Evolutionary conservation across 2,329 filamentous ascomycete species (phyloP).

Genomic region (Emydomyces testavorans): DNA sequence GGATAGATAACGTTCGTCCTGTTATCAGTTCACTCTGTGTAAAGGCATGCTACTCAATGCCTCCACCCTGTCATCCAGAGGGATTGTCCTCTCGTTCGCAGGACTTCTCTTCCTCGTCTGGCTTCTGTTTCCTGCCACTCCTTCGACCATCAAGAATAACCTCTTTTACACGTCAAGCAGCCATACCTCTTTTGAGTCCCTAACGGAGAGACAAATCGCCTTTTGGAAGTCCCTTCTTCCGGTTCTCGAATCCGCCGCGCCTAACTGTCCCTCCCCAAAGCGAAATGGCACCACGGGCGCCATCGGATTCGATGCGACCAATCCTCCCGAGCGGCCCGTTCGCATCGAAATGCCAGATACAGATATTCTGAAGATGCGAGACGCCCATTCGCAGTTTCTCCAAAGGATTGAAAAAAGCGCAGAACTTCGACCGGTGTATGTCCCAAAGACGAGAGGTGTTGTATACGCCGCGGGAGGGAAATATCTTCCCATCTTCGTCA

Average conservation of each 20-base stretch:
- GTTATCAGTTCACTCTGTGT: neutral
- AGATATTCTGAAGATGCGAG: slow-evolving; percentile 26
- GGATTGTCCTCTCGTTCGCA: neutral
- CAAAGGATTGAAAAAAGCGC: slow-evolving; percentile 19
- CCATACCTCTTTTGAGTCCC: neutral
- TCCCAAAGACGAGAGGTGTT: slow-evolving; percentile 22
- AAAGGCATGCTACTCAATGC: slow-evolving; percentile 11
- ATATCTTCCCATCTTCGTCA: slow-evolving; percentile 25
- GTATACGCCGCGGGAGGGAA: slow-evolving; percentile 32
- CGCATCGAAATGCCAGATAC: slow-evolving; percentile 22
- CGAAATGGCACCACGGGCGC: slow-evolving; percentile 21
- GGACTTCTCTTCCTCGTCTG: slow-evolving; percentile 2
- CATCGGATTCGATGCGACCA: slow-evolving; percentile 22
- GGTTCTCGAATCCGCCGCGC: slow-evolving; percentile 23
- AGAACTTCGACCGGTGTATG: slow-evolving; percentile 24
- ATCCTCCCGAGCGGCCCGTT: slow-evolving; percentile 23
- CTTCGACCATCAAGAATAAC: neutral
- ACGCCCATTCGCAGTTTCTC: slow-evolving; percentile 29
- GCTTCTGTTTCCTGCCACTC: neutral
- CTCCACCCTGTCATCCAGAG: slow-evolving; percentile 3
- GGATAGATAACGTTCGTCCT: neutral
- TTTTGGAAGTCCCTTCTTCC: slow-evolving; percentile 29
- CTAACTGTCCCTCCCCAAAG: slow-evolving; percentile 22
- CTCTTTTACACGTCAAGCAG: neutral
- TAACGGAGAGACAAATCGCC: slow-evolving; percentile 17